phyloP scores from a whole-genome alignment of 73 alveolate genomes.

The Tetrahymena borealis region DNA sequence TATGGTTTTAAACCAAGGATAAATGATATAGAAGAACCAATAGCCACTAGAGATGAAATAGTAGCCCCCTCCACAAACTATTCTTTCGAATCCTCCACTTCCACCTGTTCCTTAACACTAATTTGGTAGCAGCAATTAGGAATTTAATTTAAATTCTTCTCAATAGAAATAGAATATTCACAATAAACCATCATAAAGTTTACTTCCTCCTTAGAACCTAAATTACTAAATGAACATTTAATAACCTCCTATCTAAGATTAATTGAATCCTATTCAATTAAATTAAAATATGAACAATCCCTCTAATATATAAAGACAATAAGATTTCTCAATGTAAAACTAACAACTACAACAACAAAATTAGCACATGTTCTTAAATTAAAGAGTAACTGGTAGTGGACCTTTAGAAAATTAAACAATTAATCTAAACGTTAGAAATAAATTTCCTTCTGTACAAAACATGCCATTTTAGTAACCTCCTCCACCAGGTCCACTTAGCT shows the following conservation, averaged over 20 bases:
- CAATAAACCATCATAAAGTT: not conserved
- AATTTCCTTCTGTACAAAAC: not conserved
- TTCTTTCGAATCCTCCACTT: not conserved
- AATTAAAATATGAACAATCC: not conserved
- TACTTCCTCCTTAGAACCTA: not conserved
- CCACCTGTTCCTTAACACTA: not conserved
- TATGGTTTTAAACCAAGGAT: not conserved
- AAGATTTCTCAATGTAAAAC: not conserved
- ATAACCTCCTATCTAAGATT: not conserved
- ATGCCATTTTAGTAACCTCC: not conserved
- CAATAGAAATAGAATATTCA: not conserved
- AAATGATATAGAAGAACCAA: not conserved
- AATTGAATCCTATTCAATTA: not conserved
- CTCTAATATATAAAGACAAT: not conserved
- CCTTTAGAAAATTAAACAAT: not conserved
- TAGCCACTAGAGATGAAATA: not conserved
- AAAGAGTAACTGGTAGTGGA: not conserved
- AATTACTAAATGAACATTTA: not conserved
- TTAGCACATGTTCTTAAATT: not conserved
- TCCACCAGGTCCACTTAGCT: not conserved
- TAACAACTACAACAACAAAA: not conserved
- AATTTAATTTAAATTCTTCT: not conserved
- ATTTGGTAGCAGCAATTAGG: not conserved
- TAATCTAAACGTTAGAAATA: not conserved
- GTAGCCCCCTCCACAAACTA: not conserved